These are phyloP conservation scores for Bolboschoenus planiculmis DNA, from an alignment of 176 grass and related monocot genomes.

Conservation along the genomic window DNA sequence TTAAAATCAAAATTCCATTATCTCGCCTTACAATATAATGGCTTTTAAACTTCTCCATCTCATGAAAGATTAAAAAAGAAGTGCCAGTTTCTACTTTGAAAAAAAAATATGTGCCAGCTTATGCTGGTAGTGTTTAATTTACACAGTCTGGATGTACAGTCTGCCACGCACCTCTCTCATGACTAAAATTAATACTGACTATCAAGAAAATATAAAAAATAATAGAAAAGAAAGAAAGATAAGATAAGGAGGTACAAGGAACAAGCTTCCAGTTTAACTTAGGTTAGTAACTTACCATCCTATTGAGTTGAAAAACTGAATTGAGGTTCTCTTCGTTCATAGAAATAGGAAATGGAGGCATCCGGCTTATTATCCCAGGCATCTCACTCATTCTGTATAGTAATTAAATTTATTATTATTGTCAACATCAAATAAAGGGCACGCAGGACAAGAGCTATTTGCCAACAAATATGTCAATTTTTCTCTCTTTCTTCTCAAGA, in stretches of 20 bases:
- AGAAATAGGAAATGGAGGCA: constrained; percentile 43
- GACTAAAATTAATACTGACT: not conserved
- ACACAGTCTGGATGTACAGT: not conserved
- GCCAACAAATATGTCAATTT: not conserved
- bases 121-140: not conserved
- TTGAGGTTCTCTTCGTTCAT: constrained; percentile 59
- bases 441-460: not conserved
- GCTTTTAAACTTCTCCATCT: not conserved
- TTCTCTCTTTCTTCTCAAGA: not conserved
- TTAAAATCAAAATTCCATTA: not conserved
- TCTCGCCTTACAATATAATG: not conserved
- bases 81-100: not conserved
- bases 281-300: constrained; percentile 51
- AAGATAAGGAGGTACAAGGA: not conserved
- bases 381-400: constrained; percentile 53
- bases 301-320: constrained; percentile 50
- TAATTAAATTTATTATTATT: not conserved
- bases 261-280: not conserved
- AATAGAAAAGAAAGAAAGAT: not conserved
- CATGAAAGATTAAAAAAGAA: not conserved
- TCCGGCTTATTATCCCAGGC: constrained; percentile 64
- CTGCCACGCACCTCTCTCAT: not conserved
- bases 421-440: constrained; percentile 1
- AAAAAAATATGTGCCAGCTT: not conserved
- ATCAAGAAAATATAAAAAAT: not conserved